Evolutionary conservation across 768 basidiomycete genomes (phyloP).

Genomic region (Suillus subalutaceus): DNA sequence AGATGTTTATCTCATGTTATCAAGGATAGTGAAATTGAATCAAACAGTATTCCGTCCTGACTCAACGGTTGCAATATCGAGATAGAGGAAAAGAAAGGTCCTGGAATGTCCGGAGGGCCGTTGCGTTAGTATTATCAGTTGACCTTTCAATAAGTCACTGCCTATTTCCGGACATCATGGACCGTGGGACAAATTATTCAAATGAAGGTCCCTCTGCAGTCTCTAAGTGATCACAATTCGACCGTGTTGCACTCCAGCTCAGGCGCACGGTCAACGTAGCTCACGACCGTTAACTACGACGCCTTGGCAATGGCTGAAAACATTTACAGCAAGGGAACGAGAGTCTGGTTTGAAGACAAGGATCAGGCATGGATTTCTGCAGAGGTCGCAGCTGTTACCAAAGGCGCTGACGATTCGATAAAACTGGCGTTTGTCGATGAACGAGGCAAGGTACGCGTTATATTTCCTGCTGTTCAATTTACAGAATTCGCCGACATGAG

Average conservation of each 20-base stretch:
- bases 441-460: slow-evolving; percentile 76
- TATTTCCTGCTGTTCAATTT: slow-evolving; percentile 15
- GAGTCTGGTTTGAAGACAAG: slow-evolving; percentile 94
- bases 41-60: too few species aligned
- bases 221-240: neutral
- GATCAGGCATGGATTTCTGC: slow-evolving; percentile 94
- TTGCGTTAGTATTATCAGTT: too few species aligned
- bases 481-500: slow-evolving; percentile 2
- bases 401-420: slow-evolving; percentile 71
- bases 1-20: too few species aligned
- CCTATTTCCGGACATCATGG: neutral
- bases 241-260: slow-evolving; percentile 7
- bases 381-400: slow-evolving; percentile 70
- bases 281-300: slow-evolving; percentile 21
- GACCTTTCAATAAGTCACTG: too few species aligned
- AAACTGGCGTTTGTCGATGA: slow-evolving; percentile 88
- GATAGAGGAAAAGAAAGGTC: too few species aligned
- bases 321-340: slow-evolving; percentile 87
- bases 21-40: too few species aligned
- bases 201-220: neutral
- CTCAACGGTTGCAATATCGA: too few species aligned
- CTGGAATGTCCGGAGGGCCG: too few species aligned
- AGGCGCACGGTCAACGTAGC: slow-evolving; percentile 7
- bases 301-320: slow-evolving; percentile 76
- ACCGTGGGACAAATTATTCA: slow-evolving; percentile 6